A percentile compares a stretch with the other conserved stretches of the same genome.
Evolutionary conservation across 2,329 filamentous ascomycete species (phyloP).

Genomic region (Anthostomella pinea): DNA sequence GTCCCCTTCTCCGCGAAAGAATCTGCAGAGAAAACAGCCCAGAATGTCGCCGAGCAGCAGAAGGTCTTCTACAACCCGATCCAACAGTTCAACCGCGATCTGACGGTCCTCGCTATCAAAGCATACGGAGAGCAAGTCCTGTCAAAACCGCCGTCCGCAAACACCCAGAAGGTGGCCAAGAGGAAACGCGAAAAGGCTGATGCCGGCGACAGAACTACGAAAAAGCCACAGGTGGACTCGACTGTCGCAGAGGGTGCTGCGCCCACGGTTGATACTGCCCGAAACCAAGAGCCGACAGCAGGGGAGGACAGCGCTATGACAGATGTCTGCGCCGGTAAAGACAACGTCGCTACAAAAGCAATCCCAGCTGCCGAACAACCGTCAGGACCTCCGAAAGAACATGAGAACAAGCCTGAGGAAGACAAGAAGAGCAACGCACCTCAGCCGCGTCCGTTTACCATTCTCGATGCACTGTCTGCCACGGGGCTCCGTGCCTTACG

Average conservation of each 20-base stretch:
- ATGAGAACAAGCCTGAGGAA: conserved; percentile 12
- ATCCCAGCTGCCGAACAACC: conserved; percentile 3
- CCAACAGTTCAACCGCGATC: conserved; percentile 96
- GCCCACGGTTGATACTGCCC: conserved; percentile 3
- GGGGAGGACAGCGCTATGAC: conserved; percentile 16
- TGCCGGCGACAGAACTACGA: conserved; percentile 13
- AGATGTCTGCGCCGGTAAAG: conserved; percentile 13
- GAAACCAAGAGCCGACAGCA: conserved; percentile 3
- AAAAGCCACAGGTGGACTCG: conserved; percentile 21
- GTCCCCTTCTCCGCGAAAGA: conserved; percentile 42
- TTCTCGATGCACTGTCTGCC: conserved; percentile 91
- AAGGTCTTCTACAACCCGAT: conserved; percentile 99
- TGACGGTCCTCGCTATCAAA: conserved; percentile 89
- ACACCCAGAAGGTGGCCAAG: conserved; percentile 40
- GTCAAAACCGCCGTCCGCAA: conserved; percentile 41
- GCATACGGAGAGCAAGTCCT: conserved; percentile 74
- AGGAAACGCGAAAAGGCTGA: conserved; percentile 18
- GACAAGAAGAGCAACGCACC: conserved; percentile 18
- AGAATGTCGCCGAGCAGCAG: conserved; percentile 58
- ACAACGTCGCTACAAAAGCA: conserved; percentile 7
- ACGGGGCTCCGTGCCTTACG: conserved; percentile 87
- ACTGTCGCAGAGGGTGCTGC: conserved; percentile 9
- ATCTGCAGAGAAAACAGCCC: conserved; percentile 29
- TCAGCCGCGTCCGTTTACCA: conserved; percentile 60
- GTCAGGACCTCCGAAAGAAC: conserved; percentile 10